Base-by-base conservation (phyloP, 306 rosid genomes). In the Gynostemma pentaphyllum region DNA sequence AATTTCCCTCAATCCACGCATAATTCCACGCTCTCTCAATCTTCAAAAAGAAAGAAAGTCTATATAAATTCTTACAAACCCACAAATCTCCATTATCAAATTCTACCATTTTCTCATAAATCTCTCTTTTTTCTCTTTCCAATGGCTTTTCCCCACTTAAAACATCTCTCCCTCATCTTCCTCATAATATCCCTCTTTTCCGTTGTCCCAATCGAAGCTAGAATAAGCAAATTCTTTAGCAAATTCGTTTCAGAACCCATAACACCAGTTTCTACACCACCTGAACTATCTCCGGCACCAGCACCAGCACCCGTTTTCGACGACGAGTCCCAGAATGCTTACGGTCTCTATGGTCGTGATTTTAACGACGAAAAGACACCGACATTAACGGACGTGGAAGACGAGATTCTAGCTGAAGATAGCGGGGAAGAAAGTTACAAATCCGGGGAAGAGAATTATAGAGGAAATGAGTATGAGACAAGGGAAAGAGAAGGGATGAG, bases 1-100 rank as follows among this genome's bases (percentile, higher is more conserved):
- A 44, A 55, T 41, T 70, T 71, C 94, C 94, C 94, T 75, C 84
- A 85, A 83, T 81, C 86, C 71, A 1, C 87, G 90, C 96, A 79
- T 64, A 68, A 79, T 74, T 68, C 53, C 39, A 36, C 74, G 79
- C 61, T 24, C 61, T 27, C 44, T 64, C 65, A 15, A 22, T 22
- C 36, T 9, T 15, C 12, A 42, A 40, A 24, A 18, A 2, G 8
- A 29, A 68, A 44, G 5, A 47, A 50, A 48, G 9, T 22, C 29
- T 72, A 59, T 81, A 83, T 79, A 83, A 83, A 76, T 66, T 64
- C 57, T 69, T 10, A 66, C 29, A 7, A 28, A 53, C 19, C 44
- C 70, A 9, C 12, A 62, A 21, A 55, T 30, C 41, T 51, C 12
- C 60, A 54, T n/a, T n/a, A n/a, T n/a, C n/a, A n/a, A n/a, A n/a